These are phyloP conservation scores for Arthrinium puccinioides DNA, from an alignment of 2,329 filamentous ascomycete species.

Conservation along the genomic window DNA sequence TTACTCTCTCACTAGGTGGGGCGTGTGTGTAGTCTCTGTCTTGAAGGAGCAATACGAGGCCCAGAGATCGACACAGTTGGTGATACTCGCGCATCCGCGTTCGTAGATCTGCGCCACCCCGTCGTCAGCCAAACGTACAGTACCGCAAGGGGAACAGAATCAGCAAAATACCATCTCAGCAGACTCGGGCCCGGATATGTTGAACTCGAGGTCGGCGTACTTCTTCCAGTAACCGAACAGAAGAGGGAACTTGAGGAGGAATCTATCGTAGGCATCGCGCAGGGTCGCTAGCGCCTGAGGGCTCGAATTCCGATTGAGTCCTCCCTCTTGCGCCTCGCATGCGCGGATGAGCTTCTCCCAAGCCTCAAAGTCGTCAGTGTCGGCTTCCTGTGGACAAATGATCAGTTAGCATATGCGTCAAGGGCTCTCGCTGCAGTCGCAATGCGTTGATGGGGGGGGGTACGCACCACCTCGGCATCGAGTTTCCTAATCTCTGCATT, in stretches of 20 bases:
- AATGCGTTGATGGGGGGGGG: conserved; percentile 1
- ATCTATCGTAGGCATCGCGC: conserved; percentile 82
- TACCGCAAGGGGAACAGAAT: background rate
- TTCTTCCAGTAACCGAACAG: conserved; percentile 99
- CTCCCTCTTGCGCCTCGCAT: conserved; percentile 80
- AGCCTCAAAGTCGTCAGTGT: conserved; percentile 85
- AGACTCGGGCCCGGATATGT: conserved; percentile 91
- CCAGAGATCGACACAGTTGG: conserved; percentile 93
- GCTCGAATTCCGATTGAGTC: conserved; percentile 92
- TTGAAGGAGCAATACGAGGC: conserved; percentile 97
- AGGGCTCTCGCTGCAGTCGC: background rate
- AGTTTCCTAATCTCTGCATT: conserved; percentile 45
- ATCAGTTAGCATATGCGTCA: conserved; percentile 8
- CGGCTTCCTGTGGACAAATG: conserved; percentile 40
- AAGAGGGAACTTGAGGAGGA: conserved; percentile 89
- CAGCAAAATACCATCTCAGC: conserved; percentile 71
- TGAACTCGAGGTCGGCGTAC: conserved; percentile 96
- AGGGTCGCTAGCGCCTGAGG: conserved; percentile 85
- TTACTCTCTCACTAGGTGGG: conserved; percentile 99
- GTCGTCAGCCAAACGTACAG: conserved; percentile 5
- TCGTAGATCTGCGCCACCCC: conserved; percentile 69
- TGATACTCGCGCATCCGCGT: conserved; percentile 86
- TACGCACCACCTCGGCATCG: conserved; percentile 56
- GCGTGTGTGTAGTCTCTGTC: conserved; percentile 91
- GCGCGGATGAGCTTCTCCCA: conserved; percentile 90